Evolutionary conservation across 2,329 filamentous ascomycete genomes (phyloP).

Genomic region (Botrytis tulipae): DNA sequence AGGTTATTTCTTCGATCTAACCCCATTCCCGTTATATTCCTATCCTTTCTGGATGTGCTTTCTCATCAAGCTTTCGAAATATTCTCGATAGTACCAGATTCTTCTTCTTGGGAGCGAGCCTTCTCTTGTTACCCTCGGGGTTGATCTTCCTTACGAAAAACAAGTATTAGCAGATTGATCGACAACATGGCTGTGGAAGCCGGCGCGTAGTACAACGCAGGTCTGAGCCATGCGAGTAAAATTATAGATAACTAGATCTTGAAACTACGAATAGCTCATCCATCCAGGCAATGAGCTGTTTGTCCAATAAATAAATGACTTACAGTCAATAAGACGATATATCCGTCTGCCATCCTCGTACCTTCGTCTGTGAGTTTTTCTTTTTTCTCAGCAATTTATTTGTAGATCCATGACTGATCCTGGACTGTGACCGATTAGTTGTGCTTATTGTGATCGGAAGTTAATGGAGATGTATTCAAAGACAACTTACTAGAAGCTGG

Average conservation of each 20-base stretch:
- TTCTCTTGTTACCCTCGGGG: not conserved
- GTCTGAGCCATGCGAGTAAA: not conserved
- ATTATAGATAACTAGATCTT: not conserved
- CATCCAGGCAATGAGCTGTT: rapidly evolving
- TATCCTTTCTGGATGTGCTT: not conserved
- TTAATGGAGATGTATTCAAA: not conserved
- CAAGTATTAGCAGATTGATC: not conserved
- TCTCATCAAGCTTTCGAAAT: not conserved
- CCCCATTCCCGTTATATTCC: not conserved
- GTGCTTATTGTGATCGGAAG: not conserved
- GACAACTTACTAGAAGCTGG: not conserved
- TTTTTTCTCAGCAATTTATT: not conserved
- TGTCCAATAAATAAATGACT: not conserved
- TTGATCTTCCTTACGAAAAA: not conserved
- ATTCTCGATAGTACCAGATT: not conserved
- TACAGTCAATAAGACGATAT: not conserved
- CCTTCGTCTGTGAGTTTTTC: not conserved
- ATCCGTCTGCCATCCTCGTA: not conserved
- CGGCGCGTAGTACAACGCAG: not conserved
- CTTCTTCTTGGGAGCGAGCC: not conserved
- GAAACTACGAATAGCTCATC: not conserved
- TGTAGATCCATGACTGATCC: not conserved
- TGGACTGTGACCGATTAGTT: not conserved
- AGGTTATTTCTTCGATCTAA: not conserved
- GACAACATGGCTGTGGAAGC: not conserved